Base-by-base conservation (phyloP, 2,329 filamentous ascomycete genomes). In the Neonectria faginata region DNA sequence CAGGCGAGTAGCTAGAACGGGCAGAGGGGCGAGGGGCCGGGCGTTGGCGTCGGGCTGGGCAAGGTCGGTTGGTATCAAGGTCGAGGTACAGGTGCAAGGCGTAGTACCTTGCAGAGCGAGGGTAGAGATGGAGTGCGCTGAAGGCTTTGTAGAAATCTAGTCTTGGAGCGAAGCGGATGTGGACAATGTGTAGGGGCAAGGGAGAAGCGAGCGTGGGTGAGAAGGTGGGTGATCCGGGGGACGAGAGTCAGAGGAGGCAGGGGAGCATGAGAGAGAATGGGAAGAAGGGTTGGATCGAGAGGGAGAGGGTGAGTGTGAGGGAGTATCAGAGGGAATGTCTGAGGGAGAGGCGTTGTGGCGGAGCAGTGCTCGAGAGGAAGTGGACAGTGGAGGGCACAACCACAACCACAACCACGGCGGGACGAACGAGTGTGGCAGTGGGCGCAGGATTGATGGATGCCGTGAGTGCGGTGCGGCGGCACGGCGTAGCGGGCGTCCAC, bases 21-120 rank as follows among this genome's bases (percentile, higher is more conserved):
- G 36, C 16, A 41, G n/a, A 22, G n/a, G 39, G 44, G 57, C 51
- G 59, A 51, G 53, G 36, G 56, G 44, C 20, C 29, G 45, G 62
- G 57, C 62, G 61, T 42, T 59, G 61, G 61, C 39, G 31, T 41
- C 41, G 54, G 42, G 39, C 22, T 50, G 44, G 54, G 48, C 56
- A 48, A 18, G 59, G 36, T 63, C 54, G 55, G 51, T 63, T 36
- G 57, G 42, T 64, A 56, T 64, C 57, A 41, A 64, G 50, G 61
- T 63, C 42, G 44, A 59, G 29, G 45, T 51, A 39, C 52, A 58
- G 55, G 44, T 52, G 51, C 60, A 57, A n/a, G 39, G 39, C 16
- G 16, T 39, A 44, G 51, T 48, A 56, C 22, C 60, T 48, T 53
- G 18, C 16, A 29, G 29, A n/a, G 39, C n/a, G 41, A 25, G 33